phyloP scores from a whole-genome alignment of 768 basidiomycete species.

The Cytidiella melzeri region DNA sequence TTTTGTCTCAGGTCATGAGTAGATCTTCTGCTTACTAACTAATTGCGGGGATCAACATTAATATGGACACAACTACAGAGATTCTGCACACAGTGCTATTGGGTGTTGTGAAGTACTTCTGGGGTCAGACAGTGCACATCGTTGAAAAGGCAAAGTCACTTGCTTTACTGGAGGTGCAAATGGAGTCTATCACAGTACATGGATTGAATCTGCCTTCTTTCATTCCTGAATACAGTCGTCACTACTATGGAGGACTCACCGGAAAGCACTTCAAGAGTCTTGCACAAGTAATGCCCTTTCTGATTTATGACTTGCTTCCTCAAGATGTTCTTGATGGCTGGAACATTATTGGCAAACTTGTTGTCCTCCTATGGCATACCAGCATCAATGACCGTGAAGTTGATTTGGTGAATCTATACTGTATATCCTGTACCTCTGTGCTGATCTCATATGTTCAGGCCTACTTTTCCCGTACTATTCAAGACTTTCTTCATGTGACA shows the following conservation, averaged over 20 bases:
- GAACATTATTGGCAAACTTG: conserved; percentile 16
- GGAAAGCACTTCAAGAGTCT: conserved; percentile 28
- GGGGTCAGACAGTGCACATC: conserved; percentile 18
- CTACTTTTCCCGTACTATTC: conserved; percentile 12
- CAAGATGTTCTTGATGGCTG: conserved; percentile 14
- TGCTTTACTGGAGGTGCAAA: conserved; percentile 19
- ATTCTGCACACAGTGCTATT: conserved; percentile 31
- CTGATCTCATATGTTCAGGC: conserved; percentile 1
- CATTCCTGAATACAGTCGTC: conserved; percentile 26
- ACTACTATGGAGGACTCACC: conserved; percentile 26
- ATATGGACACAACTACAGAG: conserved; percentile 27
- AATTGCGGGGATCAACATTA: conserved; percentile 21
- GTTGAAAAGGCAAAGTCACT: conserved; percentile 21
- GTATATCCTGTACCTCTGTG: background rate
- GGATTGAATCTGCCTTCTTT: conserved; percentile 24
- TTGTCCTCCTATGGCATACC: conserved; percentile 18
- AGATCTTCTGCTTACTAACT: background rate
- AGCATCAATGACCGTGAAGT: conserved; percentile 14
- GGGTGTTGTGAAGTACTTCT: conserved; percentile 31
- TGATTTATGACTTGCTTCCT: conserved; percentile 12
- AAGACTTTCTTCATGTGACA: conserved; percentile 16
- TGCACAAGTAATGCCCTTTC: conserved; percentile 14
- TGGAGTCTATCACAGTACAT: conserved; percentile 19
- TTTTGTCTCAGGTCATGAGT: background rate
- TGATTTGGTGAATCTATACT: conserved; percentile 10